phyloP scores from a whole-genome alignment of 495 filamentous ascomycete genomes.

The Xylaria nigripes region DNA sequence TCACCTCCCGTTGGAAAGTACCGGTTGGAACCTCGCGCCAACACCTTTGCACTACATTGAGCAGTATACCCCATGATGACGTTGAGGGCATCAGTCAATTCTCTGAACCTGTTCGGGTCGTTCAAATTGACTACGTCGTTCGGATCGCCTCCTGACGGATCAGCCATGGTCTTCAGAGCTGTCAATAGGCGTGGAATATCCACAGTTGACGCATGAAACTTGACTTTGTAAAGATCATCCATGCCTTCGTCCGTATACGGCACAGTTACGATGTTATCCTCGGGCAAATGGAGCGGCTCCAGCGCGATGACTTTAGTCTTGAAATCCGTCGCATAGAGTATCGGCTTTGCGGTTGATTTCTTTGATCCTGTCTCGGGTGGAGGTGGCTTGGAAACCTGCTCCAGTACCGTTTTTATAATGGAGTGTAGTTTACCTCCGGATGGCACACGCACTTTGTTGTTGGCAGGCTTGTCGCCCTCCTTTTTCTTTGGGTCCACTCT shows the following conservation, averaged over 20 bases:
- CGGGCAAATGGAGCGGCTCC: conserved; percentile 30
- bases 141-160: conserved; percentile 29
- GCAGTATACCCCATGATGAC: conserved; percentile 39
- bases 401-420: conserved; percentile 45
- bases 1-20: conserved; percentile 31
- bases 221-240: conserved; percentile 35
- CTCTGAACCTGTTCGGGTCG: conserved; percentile 33
- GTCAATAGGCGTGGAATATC: conserved; percentile 41
- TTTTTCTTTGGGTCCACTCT: background rate
- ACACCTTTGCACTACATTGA: conserved; percentile 20
- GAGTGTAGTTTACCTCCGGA: conserved; percentile 46
- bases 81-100: conserved; percentile 42
- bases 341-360: conserved; percentile 13
- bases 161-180: conserved; percentile 40
- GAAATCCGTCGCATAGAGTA: conserved; percentile 48
- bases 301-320: conserved; percentile 42
- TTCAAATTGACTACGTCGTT: too few relatives aligned
- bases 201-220: conserved; percentile 34
- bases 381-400: too few relatives aligned
- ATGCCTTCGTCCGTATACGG: conserved; percentile 38
- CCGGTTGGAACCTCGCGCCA: conserved; percentile 31
- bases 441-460: conserved; percentile 24
- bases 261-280: conserved; percentile 28
- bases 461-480: background rate
- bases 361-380: too few relatives aligned